phyloP scores from a whole-genome alignment of 441 rosid species.

The Syzygium syzygioides region DNA sequence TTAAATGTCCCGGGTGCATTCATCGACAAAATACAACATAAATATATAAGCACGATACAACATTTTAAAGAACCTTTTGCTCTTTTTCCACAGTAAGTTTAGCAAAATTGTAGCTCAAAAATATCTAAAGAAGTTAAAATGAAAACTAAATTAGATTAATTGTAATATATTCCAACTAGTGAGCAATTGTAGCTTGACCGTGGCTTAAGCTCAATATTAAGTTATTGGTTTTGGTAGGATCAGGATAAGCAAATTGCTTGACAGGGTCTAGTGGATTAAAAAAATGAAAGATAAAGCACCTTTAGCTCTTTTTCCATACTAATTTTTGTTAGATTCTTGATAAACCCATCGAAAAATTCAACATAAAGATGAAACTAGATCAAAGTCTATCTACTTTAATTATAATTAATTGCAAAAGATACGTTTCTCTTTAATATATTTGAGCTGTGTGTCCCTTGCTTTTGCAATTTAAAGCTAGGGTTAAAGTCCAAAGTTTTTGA shows the following conservation, averaged over 20 bases:
- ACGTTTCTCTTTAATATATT: background rate
- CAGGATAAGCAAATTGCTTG: too few species aligned
- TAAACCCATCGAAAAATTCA: slow-evolving; percentile 7
- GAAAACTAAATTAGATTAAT: background rate
- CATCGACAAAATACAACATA: background rate
- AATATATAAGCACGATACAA: background rate
- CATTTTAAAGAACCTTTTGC: background rate
- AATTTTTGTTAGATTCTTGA: background rate
- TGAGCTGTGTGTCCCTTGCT: slow-evolving; percentile 17
- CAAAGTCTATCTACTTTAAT: background rate
- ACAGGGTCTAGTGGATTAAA: background rate
- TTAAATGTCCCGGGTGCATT: background rate
- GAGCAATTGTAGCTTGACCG: background rate
- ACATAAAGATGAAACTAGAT: slow-evolving; percentile 22
- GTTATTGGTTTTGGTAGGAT: background rate
- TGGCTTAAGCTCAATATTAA: background rate
- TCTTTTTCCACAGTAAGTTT: background rate
- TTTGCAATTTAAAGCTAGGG: slow-evolving; percentile 24
- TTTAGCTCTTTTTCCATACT: background rate
- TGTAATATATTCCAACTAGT: background rate
- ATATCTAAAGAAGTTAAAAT: background rate
- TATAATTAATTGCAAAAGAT: background rate
- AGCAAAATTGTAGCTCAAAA: background rate
- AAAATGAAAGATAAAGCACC: background rate
- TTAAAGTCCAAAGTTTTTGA: slow-evolving; percentile 31